Base-by-base conservation (phyloP, 208 protist species). In the Trypanosoma vivax region DNA sequence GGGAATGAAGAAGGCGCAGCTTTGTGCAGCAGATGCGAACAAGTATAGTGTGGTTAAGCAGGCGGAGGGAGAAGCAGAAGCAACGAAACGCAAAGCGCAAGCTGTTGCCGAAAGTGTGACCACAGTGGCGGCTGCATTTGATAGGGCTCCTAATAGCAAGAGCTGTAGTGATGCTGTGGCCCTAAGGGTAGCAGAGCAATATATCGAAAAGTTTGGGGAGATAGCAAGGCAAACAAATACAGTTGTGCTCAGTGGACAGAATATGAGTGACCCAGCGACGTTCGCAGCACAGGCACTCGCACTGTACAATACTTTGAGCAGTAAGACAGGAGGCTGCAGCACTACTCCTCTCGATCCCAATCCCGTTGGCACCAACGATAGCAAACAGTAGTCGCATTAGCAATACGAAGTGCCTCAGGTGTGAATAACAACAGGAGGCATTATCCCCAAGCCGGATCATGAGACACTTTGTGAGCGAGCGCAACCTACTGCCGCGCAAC, bases 241-340 rank as follows among this genome's bases (percentile, higher is more conserved):
- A 2, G 78, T 99, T 2, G 83, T 99, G 2, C 63, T 99, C 40
- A 37, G 39, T 43, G 95, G 96, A 0, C 60, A 95, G 29, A 91
- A 96, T 37, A 63, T 94, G 0, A 76, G 66, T 25, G 95, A 98
- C 49, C 78, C 87, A 21, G 77, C 79, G 0, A 61, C 66, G 21
- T 96, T 97, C 73, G 66, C 96, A 3, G 77, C 96, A 0, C 91
- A 97, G 77, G 95, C 92, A 5, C 65, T 96, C n/a, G 65, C 90
- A 14, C 56, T 93, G 2, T 92, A 83, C 58, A 78, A 87, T 50
- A 73, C 76, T 6, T 48, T 92, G 13, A 72, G 10, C 10, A 19
- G 5, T 19, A 43, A 19, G 6, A 21, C 16, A 9, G 39, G 39
- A 9, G 39, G 39, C 5, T 24, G n/a, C n/a, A 19, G 33, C 10